These are phyloP conservation scores for Fusarium protoensiforme DNA, from an alignment of 2,329 filamentous ascomycete genomes.

Conservation along the genomic window DNA sequence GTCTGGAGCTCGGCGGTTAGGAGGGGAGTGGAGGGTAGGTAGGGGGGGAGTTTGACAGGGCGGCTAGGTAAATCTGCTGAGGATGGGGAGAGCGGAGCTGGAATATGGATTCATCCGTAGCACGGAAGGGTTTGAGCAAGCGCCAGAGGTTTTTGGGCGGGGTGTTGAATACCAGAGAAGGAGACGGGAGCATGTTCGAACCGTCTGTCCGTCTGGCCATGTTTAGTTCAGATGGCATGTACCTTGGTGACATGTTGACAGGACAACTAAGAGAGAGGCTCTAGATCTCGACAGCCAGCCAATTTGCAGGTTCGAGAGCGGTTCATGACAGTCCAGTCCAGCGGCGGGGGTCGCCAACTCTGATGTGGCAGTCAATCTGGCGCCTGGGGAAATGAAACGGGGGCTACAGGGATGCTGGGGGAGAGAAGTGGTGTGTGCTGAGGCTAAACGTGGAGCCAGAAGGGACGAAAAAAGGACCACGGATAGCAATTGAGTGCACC, in stretches of 20 bases:
- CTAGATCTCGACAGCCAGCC: slow-evolving; percentile 40
- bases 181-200: neutral
- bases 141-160: slow-evolving; percentile 25
- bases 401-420: slow-evolving; percentile 40
- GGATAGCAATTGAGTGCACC: neutral
- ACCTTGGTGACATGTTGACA: neutral
- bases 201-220: neutral
- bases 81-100: slow-evolving; percentile 8
- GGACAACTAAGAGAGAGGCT: neutral
- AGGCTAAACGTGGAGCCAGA: neutral
- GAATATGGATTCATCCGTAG: slow-evolving; percentile 15
- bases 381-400: slow-evolving; percentile 43
- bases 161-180: neutral
- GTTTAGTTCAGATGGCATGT: neutral
- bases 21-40: neutral
- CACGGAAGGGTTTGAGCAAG: slow-evolving; percentile 38
- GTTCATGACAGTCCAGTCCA: slow-evolving; percentile 22
- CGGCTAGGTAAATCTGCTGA: slow-evolving; percentile 32
- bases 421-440: slow-evolving; percentile 16
- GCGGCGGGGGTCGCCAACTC: neutral
- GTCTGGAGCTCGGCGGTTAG: slow-evolving; percentile 52
- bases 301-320: slow-evolving; percentile 29
- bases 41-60: slow-evolving; percentile 16
- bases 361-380: slow-evolving; percentile 18
- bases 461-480: slow-evolving; percentile 18